A percentile compares a stretch with the other conserved stretches of the same genome.
phyloP scores from a whole-genome alignment of 768 basidiomycete genomes.

The Termitomyces sp. region DNA sequence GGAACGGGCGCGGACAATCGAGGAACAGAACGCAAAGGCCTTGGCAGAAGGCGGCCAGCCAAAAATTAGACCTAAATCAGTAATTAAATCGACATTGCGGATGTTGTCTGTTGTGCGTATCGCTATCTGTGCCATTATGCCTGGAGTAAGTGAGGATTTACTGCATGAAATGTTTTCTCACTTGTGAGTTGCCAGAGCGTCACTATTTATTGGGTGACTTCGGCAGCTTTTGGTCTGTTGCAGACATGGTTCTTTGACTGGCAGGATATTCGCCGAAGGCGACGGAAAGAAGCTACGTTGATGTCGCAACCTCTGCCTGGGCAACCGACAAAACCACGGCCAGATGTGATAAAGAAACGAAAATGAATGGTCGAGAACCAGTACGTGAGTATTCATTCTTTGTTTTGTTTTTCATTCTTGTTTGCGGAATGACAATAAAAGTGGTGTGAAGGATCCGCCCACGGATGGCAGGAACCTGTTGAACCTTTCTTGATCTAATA shows the following conservation, averaged over 20 bases:
- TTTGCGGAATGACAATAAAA: slow-evolving; percentile 60
- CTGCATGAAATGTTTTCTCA: not conserved
- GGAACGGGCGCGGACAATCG: slow-evolving; percentile 41
- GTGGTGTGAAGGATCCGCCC: slow-evolving; percentile 69
- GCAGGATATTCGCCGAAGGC: slow-evolving; percentile 41
- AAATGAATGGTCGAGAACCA: slow-evolving; percentile 5
- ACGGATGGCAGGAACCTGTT: slow-evolving; percentile 41
- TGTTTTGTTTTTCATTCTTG: not conserved
- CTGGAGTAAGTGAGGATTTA: slow-evolving; percentile 48
- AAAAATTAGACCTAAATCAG: slow-evolving; percentile 32
- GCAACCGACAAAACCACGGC: not conserved
- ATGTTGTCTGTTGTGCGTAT: slow-evolving; percentile 61
- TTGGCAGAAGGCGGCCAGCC: slow-evolving; percentile 41
- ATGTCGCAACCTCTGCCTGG: slow-evolving; percentile 1
- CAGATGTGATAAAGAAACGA: slow-evolving; percentile 1
- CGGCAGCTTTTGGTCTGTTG: slow-evolving; percentile 65
- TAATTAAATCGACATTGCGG: slow-evolving; percentile 52
- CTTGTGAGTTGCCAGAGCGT: slow-evolving; percentile 42
- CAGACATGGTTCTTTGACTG: slow-evolving; percentile 75
- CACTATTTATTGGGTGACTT: slow-evolving; percentile 72
- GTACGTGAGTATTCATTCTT: slow-evolving; percentile 15
- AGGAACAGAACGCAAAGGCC: slow-evolving; percentile 41
- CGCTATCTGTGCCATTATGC: slow-evolving; percentile 58
- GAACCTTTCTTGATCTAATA: slow-evolving; percentile 90
- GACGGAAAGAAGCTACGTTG: slow-evolving; percentile 8